Conservation (phyloP, 495 filamentous ascomycete genomes). For the Opeltia flavorubescens region DNA sequence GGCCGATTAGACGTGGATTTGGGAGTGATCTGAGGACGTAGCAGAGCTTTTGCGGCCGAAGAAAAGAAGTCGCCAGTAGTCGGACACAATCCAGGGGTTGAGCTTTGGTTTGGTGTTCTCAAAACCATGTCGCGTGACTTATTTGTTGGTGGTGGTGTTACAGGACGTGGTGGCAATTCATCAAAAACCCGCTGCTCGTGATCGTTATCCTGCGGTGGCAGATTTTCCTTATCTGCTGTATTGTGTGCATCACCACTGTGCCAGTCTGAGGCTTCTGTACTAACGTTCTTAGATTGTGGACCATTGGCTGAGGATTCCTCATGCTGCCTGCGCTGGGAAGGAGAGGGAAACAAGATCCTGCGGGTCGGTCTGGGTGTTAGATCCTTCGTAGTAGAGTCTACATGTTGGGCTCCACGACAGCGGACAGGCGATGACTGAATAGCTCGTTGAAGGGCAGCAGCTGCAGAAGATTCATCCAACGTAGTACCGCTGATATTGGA, state of each 20-base stretch:
- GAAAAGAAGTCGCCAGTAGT: conserved; percentile 14
- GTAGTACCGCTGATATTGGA: conserved; percentile 10
- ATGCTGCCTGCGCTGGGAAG: conserved; percentile 6
- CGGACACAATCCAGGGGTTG: conserved; percentile 21
- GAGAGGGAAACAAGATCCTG: conserved; percentile 61
- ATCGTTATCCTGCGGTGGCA: conserved; percentile 23
- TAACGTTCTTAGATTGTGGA: conserved; percentile 20
- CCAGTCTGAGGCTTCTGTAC: conserved; percentile 16
- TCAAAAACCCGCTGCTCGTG: conserved; percentile 48
- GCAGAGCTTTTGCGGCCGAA: conserved; percentile 12
- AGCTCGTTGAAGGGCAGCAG: conserved; percentile 43
- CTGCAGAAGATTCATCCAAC: conserved; percentile 36
- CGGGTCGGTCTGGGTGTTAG: conserved; percentile 53
- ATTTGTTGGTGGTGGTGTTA: conserved; percentile 48
- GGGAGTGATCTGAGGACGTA: conserved; percentile 13
- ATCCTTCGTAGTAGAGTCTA: conserved; percentile 49
- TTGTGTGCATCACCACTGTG: conserved; percentile 28
- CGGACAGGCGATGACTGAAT: conserved; percentile 61
- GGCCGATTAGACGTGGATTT: conserved; percentile 12
- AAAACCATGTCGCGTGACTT: conserved; percentile 29
- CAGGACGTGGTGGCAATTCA: conserved; percentile 32
- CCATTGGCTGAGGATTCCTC: conserved; percentile 2
- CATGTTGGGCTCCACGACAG: conserved; percentile 46
- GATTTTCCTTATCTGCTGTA: conserved; percentile 36
- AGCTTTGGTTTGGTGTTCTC: conserved; percentile 43